Evolutionary conservation across 2,329 filamentous ascomycete species (phyloP).

Genomic region (Trichoderma citrinoviride): DNA sequence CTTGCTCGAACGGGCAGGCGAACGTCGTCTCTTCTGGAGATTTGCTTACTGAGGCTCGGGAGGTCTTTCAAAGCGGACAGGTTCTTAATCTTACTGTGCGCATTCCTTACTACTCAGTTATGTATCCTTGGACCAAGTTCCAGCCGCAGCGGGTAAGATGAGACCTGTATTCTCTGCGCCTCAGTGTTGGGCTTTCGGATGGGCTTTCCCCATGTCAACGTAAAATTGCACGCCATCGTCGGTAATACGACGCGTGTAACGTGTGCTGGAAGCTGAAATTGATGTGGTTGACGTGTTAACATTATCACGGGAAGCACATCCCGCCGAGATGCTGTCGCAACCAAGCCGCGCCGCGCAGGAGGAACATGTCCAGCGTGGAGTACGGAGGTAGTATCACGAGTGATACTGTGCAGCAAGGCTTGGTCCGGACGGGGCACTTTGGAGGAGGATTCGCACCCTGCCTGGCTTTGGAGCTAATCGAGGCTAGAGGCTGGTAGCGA

Average conservation of each 20-base stretch:
- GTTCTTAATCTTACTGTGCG: background rate
- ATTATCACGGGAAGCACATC: background rate
- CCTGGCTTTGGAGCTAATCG: background rate
- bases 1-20: background rate
- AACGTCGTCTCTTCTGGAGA: background rate
- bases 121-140: background rate
- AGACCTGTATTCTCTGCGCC: conserved; percentile 12
- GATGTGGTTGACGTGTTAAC: conserved; percentile 11
- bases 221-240: background rate
- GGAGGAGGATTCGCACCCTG: conserved; percentile 10
- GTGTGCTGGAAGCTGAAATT: conserved; percentile 4
- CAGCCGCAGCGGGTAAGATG: conserved; percentile 8
- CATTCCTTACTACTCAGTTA: no score
- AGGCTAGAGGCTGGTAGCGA: background rate
- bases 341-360: background rate
- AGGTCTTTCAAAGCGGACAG: background rate
- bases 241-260: background rate
- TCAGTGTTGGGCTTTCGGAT: background rate
- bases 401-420: background rate
- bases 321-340: background rate
- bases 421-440: background rate
- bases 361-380: no score
- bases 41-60: conserved; percentile 2
- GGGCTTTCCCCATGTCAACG: conserved; percentile 8
- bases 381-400: no score